Base-by-base conservation (phyloP, 495 filamentous ascomycete species). In the Parachaetomium inaequale region DNA sequence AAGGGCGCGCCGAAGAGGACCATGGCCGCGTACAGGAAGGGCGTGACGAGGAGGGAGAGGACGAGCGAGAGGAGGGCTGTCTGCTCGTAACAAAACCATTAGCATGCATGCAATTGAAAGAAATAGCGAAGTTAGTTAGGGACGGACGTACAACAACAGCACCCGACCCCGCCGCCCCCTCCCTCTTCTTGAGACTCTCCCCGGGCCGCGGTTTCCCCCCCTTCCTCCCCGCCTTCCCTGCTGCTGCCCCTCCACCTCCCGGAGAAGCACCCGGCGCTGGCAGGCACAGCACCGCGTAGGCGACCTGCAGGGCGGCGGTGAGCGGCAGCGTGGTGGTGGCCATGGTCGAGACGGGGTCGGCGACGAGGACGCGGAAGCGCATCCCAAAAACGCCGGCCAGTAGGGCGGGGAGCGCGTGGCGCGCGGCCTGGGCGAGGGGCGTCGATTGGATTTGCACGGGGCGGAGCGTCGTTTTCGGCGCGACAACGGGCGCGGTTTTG, bases 1-100 rank as follows among this genome's bases (percentile, higher is more conserved):
- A 94, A 72, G 0, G 94, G 94, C 15, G 93, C 94, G 62, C 94
- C 95, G 75, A 97, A 93, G 56, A 96, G 85, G 69, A 98, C 79
- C 64, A 95, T 80, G 25, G 86, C 69, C 58, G 82, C 72, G 64
- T 86, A 77, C 31, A 95, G 76, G 49, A 84, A 68, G 25, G 87
- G 87, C 0, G 84, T 82, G 17, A 84, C 81, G 34, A 81, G 57
- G 50, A 73, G 43, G 23, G 84, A 73, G 56, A 96, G 79, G 42
- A 90, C 70, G 61, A 88, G 72, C 42, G 88, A 83, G 15, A 92
- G 77, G 55, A 88, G 68, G 0, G 74, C 70, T 6, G 82, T 81
- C 92, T 96, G 63, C 52, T 49, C 14, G 17, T 43, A 23, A 1
- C 42, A 17, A 3, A 3, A 23, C 3, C n/a, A 46, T 58, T 64